These are phyloP conservation scores for Wickerhamiella cacticola DNA, from an alignment of 805 yeast genomes.

Conservation along the genomic window DNA sequence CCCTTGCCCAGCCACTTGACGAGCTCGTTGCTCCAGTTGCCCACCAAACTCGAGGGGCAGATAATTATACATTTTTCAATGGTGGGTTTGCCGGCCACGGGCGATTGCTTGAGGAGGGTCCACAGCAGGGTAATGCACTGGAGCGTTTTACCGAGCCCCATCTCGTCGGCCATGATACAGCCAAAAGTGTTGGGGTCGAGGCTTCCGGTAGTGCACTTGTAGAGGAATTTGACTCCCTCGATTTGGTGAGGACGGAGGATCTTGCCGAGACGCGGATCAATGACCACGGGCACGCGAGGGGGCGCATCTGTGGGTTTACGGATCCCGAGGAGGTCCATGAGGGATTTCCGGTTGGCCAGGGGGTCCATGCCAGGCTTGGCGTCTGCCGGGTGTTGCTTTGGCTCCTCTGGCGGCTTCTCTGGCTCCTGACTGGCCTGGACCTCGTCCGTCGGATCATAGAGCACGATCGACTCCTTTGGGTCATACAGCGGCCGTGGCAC, in stretches of 20 bases:
- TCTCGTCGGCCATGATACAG: constrained; percentile 96
- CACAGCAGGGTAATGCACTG: constrained; percentile 86
- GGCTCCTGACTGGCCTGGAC: constrained; percentile 18
- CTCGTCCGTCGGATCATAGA: constrained; percentile 74
- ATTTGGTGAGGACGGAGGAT: constrained; percentile 91
- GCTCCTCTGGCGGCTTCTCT: constrained; percentile 9
- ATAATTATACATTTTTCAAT: constrained; percentile 86
- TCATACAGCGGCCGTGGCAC: constrained; percentile 94
- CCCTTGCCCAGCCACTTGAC: constrained; percentile 93
- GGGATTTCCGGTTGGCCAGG: constrained; percentile 31
- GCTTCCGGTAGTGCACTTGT: constrained; percentile 81
- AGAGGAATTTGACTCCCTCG: constrained; percentile 85
- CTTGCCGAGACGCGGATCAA: constrained; percentile 77
- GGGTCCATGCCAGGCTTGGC: constrained; percentile 2
- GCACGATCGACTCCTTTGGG: constrained; percentile 85
- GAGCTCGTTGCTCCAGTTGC: constrained; percentile 95
- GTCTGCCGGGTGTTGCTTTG: background rate
- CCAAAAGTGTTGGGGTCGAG: constrained; percentile 60
- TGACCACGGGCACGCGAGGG: constrained; percentile 88
- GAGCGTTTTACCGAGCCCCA: constrained; percentile 87
- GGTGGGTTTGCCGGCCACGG: constrained; percentile 64
- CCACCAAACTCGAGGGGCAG: constrained; percentile 86
- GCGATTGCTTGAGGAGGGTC: constrained; percentile 83
- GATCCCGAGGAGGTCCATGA: constrained; percentile 74
- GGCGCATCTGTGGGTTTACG: constrained; percentile 34